These are phyloP conservation scores for Pichia sp. DNA, from an alignment of 1,139 yeast genomes.

Conservation along the genomic window DNA sequence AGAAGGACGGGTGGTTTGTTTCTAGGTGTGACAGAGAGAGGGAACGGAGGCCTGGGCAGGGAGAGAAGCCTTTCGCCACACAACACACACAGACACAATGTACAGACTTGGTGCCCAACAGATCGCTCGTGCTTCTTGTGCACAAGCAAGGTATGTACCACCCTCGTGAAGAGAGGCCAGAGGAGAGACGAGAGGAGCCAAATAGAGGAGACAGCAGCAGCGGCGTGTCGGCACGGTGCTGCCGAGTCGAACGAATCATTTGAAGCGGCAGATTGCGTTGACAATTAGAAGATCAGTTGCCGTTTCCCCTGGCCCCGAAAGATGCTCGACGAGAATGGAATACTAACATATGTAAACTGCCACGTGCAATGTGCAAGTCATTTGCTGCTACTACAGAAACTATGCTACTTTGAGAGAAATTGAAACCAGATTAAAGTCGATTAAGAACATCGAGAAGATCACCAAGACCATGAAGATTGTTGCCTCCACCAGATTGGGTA, in stretches of 20 bases:
- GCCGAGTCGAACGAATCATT: neutral
- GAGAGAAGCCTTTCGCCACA: neutral
- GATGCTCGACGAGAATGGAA: neutral
- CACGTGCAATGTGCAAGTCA: neutral
- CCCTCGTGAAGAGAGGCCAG: neutral
- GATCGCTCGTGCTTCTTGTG: conserved; percentile 50
- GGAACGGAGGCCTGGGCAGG: neutral
- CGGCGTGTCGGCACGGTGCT: neutral
- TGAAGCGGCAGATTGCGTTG: neutral
- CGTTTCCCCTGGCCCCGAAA: neutral
- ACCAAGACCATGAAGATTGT: conserved; percentile 99
- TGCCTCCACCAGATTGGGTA: conserved; percentile 93
- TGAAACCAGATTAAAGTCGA: conserved; percentile 95
- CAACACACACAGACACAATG: conserved; percentile 34
- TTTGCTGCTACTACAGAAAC: conserved; percentile 47
- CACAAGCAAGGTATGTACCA: conserved; percentile 28
- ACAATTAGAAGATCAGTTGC: neutral
- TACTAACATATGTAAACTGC: neutral
- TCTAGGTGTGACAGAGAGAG: neutral
- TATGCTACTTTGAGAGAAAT: conserved; percentile 98
- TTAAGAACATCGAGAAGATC: conserved; percentile 97
- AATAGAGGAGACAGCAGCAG: neutral
- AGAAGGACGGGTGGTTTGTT: neutral
- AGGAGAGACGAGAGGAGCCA: neutral
- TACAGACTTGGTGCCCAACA: conserved; percentile 63